Conservation (phyloP, 2,329 filamentous ascomycete genomes). For the Chrysoporthe deuterocubensis region DNA sequence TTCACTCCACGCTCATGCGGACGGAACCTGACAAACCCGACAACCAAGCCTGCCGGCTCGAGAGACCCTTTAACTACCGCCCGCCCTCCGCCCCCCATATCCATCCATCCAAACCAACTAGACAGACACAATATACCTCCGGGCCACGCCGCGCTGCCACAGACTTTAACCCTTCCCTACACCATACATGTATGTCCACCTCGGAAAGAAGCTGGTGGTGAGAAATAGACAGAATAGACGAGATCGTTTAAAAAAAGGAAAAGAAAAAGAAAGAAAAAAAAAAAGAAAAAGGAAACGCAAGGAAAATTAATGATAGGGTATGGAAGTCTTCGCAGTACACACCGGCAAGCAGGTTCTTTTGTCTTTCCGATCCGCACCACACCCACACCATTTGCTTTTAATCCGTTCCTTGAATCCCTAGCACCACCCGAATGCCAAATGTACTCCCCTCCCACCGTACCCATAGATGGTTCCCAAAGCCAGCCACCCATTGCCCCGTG, state of each 20-base stretch:
- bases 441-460: constrained; percentile 21
- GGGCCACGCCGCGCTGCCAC: constrained; percentile 3
- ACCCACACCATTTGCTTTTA: constrained; percentile 24
- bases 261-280: too few relatives aligned
- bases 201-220: not conserved
- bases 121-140: not conserved
- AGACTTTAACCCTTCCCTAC: not conserved
- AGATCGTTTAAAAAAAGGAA: constrained; percentile 7
- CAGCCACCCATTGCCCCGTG: constrained; percentile 22
- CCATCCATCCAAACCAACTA: constrained; percentile 3
- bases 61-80: not conserved
- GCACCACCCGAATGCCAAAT: constrained; percentile 26
- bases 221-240: constrained; percentile 16
- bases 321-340: constrained; percentile 26
- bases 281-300: not conserved
- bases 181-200: constrained; percentile 3
- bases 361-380: constrained; percentile 26
- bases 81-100: not conserved
- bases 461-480: constrained; percentile 23
- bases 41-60: constrained; percentile 5
- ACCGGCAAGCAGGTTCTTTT: constrained; percentile 25
- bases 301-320: constrained; percentile 27
- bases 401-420: constrained; percentile 24
- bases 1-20: constrained; percentile 14
- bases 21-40: constrained; percentile 6